Evolutionary conservation across 306 rosid genomes (phyloP).

Genomic region (Medicago arabica): DNA sequence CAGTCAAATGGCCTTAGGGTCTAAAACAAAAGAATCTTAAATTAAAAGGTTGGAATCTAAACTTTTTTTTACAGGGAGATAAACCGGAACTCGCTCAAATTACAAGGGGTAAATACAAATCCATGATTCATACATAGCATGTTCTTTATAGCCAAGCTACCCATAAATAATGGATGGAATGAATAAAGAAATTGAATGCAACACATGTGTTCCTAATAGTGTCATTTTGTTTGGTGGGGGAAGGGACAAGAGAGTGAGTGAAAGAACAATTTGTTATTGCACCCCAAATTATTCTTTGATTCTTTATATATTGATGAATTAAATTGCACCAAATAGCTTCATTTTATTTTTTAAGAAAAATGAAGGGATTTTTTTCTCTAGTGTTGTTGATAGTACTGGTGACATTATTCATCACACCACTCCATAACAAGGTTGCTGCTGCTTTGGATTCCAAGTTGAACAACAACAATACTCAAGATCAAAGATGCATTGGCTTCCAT

Average conservation of each 20-base stretch:
- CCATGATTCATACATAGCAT: no score
- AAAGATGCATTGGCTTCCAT: neutral
- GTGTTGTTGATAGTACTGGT: neutral
- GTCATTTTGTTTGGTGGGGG: neutral
- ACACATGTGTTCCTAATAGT: neutral
- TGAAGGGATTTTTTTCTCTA: neutral
- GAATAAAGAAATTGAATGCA: neutral
- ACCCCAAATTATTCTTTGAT: neutral
- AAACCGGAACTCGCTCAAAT: no score
- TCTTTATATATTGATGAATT: neutral
- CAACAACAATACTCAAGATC: neutral
- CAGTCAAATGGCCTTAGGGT: no score
- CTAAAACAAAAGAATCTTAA: no score
- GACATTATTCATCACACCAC: neutral
- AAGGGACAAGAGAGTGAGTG: neutral
- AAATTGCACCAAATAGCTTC: neutral
- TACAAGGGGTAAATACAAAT: no score
- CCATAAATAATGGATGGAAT: no score
- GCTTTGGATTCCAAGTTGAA: neutral
- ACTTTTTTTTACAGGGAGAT: no score
- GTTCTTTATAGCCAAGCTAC: no score
- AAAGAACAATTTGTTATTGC: neutral
- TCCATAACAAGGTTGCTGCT: neutral
- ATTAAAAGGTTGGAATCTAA: no score
- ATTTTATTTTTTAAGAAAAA: neutral